phyloP scores from a whole-genome alignment of 495 filamentous ascomycete species.

The Aspergillus indologenus region DNA sequence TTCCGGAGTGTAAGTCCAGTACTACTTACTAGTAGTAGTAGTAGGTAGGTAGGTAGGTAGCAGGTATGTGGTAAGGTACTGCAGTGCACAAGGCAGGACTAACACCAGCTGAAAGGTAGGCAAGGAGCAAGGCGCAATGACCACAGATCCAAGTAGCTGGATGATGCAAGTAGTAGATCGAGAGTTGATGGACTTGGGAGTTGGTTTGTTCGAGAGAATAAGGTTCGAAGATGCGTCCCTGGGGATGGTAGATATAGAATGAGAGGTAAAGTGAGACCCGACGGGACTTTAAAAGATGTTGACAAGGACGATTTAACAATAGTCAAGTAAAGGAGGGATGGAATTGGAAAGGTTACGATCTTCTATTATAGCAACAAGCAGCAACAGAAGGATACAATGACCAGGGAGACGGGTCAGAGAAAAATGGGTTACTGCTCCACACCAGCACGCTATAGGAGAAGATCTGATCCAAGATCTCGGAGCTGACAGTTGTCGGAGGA shows the following conservation, averaged over 20 bases:
- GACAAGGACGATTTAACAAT: conserved; percentile 15
- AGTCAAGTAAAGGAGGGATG: conserved; percentile 17
- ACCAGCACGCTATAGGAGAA: conserved; percentile 44
- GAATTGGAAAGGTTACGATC: conserved; percentile 17
- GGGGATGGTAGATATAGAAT: conserved; percentile 25
- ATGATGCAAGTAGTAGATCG: background rate
- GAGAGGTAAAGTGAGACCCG: conserved; percentile 8
- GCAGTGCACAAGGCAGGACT: background rate
- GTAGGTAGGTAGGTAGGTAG: background rate
- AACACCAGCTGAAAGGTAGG: background rate
- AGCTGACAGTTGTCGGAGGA: conserved; percentile 44
- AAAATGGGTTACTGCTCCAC: conserved; percentile 37
- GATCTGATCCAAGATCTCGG: conserved; percentile 51
- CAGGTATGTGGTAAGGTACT: no score
- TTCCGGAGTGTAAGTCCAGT: background rate
- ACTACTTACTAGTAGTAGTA: background rate
- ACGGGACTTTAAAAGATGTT: conserved; percentile 12
- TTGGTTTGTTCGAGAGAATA: conserved; percentile 5
- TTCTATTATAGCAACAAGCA: conserved; percentile 26
- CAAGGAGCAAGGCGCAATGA: background rate
- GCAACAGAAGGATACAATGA: conserved; percentile 26
- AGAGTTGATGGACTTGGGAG: background rate
- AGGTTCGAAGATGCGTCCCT: conserved; percentile 8
- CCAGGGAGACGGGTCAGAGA: conserved; percentile 43
- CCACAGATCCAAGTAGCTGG: background rate